phyloP scores from a whole-genome alignment of 139 green algal species.

The Ulvella scutata region DNA sequence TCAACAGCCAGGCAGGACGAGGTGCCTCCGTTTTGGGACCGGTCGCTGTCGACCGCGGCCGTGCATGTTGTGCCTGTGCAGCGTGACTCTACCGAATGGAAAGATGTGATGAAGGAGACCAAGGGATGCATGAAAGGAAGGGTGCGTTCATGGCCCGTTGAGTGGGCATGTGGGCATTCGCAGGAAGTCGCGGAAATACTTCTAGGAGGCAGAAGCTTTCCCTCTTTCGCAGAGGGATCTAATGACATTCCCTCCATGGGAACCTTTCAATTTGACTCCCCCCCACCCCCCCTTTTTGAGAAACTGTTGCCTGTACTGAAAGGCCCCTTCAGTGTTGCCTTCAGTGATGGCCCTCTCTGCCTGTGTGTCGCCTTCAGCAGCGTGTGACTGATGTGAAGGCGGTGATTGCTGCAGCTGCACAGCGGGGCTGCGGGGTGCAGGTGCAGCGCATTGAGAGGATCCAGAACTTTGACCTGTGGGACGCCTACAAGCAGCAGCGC shows the following conservation, averaged over 20 bases:
- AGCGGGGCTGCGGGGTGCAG: neutral
- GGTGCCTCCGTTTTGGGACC: neutral
- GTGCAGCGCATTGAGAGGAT: slow-evolving; percentile 14
- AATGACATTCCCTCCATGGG: neutral
- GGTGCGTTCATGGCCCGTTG: neutral
- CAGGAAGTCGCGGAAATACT: neutral
- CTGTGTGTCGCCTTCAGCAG: too few relatives aligned
- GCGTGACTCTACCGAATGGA: neutral
- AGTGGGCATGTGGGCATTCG: neutral
- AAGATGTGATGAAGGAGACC: neutral
- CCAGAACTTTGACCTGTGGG: slow-evolving; percentile 19
- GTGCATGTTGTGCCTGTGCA: neutral
- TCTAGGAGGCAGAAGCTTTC: neutral
- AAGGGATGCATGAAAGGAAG: neutral
- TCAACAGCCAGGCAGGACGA: neutral
- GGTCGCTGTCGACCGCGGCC: neutral
- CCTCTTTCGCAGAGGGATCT: neutral
- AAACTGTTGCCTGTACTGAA: neutral
- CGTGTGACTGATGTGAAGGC: too few relatives aligned
- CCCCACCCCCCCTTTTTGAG: neutral
- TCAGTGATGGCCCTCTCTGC: too few relatives aligned
- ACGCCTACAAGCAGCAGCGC: slow-evolving; percentile 7
- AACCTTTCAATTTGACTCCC: neutral
- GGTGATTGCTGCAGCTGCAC: too few relatives aligned
- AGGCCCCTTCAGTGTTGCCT: too few relatives aligned